A percentile compares a stretch with the other conserved stretches of the same genome.
Conservation (phyloP, 1,284 basidiomycete genomes). For the Afroboletus lepidellus region DNA sequence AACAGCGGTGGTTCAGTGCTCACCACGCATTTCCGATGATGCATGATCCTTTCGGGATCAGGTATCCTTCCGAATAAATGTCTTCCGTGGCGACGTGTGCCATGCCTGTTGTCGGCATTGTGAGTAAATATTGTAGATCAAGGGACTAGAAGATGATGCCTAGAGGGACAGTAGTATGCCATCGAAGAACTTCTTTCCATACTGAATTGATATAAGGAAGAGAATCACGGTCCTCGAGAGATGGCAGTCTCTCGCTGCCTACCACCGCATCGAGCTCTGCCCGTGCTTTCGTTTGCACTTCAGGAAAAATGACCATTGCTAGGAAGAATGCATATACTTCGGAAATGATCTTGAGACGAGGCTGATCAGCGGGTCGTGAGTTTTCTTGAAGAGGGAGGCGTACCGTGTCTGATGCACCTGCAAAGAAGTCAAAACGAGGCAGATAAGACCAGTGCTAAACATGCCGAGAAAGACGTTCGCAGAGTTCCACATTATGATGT, state of each 20-base stretch:
- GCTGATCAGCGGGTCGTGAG: background rate
- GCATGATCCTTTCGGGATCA: slow-evolving; percentile 40
- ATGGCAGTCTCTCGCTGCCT: slow-evolving; percentile 20
- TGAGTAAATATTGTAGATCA: slow-evolving; percentile 1
- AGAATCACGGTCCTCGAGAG: slow-evolving; percentile 15
- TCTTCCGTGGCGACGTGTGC: slow-evolving; percentile 39
- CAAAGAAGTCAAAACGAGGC: background rate
- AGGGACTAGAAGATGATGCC: slow-evolving; percentile 5
- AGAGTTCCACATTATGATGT: slow-evolving; percentile 25
- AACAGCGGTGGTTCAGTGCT: too few relatives aligned
- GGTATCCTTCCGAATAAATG: slow-evolving; percentile 33
- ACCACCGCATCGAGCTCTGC: slow-evolving; percentile 27
- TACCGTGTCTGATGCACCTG: slow-evolving; percentile 21
- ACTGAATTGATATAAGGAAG: slow-evolving; percentile 29
- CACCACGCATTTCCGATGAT: slow-evolving; percentile 21
- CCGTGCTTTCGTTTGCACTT: slow-evolving; percentile 23
- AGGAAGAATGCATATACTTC: slow-evolving; percentile 16
- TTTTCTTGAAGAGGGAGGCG: background rate
- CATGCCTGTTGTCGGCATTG: slow-evolving; percentile 32
- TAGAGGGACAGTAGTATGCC: slow-evolving; percentile 17
- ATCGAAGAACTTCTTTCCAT: slow-evolving; percentile 27
- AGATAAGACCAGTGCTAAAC: background rate
- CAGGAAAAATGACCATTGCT: slow-evolving; percentile 27
- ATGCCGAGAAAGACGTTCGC: slow-evolving; percentile 12
- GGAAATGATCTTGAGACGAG: background rate